phyloP scores from a whole-genome alignment of 2,329 filamentous ascomycete species.

The Dothistroma septosporum region DNA sequence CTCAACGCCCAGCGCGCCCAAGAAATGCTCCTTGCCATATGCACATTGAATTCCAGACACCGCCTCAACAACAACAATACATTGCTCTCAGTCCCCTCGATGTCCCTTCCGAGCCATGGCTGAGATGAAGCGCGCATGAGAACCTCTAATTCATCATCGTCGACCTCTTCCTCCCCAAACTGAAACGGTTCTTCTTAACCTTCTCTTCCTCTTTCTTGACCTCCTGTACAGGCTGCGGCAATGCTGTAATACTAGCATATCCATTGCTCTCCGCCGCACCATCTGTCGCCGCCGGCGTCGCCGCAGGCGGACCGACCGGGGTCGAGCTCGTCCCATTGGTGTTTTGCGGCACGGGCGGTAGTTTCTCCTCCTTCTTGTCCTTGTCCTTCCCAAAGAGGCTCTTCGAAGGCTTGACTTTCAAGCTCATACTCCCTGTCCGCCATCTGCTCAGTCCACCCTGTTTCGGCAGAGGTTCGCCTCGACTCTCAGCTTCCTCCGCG shows the following conservation, averaged over 20 bases:
- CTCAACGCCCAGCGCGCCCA: background rate
- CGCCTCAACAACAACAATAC: background rate
- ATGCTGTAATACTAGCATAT: background rate
- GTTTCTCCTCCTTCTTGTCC: conserved; percentile 34
- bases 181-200: conserved; percentile 61
- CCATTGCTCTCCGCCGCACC: conserved; percentile 1
- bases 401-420: conserved; percentile 63
- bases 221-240: conserved; percentile 3
- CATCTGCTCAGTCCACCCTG: conserved; percentile 58
- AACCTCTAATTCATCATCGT: conserved; percentile 8
- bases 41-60: background rate
- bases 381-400: conserved; percentile 47
- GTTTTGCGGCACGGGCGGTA: conserved; percentile 22
- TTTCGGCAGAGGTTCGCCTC: conserved; percentile 22
- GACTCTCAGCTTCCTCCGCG: conserved; percentile 47
- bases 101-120: background rate
- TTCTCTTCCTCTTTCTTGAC: conserved; percentile 29
- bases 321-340: conserved; percentile 14
- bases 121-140: background rate
- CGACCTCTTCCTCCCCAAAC: conserved; percentile 68
- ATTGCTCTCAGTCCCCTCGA: background rate
- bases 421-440: conserved; percentile 66
- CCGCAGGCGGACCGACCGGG: background rate
- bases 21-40: background rate
- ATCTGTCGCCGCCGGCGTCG: background rate